Conservation (phyloP, 495 filamentous ascomycete species). For the Penicillium canariense region DNA sequence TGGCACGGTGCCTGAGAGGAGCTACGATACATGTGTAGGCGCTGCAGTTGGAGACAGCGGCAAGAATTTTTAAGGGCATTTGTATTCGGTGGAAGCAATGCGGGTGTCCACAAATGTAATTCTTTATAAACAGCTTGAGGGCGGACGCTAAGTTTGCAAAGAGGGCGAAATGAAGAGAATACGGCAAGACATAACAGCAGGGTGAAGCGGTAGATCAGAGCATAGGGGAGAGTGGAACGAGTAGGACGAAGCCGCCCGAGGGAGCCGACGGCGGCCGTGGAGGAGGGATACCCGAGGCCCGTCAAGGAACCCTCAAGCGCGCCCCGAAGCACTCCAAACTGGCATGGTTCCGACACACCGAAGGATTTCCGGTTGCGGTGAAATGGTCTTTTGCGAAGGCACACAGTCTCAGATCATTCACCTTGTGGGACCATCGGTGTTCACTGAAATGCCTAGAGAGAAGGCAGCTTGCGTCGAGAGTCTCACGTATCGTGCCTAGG, state of each 20-base stretch:
- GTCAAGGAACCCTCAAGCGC: background rate
- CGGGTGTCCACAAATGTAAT: constrained; percentile 5
- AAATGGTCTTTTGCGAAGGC: no score
- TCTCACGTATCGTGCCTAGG: constrained; percentile 32
- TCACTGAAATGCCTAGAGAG: background rate
- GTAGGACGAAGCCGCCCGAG: no score
- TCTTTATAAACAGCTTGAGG: constrained; percentile 26
- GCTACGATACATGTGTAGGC: background rate
- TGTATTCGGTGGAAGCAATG: constrained; percentile 15
- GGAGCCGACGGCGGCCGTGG: no score
- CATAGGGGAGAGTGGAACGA: background rate
- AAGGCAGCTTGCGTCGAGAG: background rate
- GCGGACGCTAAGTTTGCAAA: constrained; percentile 27
- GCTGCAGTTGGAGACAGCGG: background rate
- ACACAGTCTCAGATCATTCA: background rate
- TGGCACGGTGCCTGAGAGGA: background rate
- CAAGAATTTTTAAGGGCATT: constrained; percentile 1
- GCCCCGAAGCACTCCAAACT: background rate
- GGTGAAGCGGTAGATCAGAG: background rate
- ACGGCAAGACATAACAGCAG: background rate
- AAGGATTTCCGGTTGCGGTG: background rate
- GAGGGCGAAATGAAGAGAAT: constrained; percentile 4
- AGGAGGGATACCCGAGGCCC: background rate
- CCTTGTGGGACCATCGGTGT: background rate
- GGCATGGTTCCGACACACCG: constrained; percentile 2